Evolutionary conservation across 495 filamentous ascomycete species (phyloP).

Genomic region (Aspergillus kassunensis): DNA sequence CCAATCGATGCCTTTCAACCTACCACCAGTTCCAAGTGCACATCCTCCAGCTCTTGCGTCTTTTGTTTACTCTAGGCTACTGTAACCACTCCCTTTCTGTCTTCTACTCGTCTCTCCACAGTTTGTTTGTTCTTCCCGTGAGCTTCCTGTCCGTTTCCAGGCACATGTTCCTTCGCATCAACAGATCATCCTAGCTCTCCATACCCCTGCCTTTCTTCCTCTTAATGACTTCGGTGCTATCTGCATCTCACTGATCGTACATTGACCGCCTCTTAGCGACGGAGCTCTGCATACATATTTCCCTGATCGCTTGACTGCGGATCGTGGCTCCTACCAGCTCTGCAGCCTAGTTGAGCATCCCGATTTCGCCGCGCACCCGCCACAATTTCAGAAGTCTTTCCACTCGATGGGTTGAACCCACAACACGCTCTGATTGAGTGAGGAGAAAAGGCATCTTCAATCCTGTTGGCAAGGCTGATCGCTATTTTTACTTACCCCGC

Average conservation of each 20-base stretch:
- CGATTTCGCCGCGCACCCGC: conserved; percentile 14
- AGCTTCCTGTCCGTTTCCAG: neutral
- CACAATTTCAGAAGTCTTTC: conserved; percentile 9
- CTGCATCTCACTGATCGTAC: conserved; percentile 4
- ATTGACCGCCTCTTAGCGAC: conserved; percentile 11
- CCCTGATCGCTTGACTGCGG: conserved; percentile 9
- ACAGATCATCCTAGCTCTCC: neutral
- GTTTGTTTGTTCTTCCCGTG: neutral
- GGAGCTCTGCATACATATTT: conserved; percentile 12
- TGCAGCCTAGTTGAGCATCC: conserved; percentile 19
- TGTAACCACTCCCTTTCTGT: conserved; percentile 6
- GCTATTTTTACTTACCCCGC: conserved; percentile 24
- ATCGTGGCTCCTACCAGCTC: conserved; percentile 9
- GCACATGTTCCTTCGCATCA: neutral
- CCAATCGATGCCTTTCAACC: conserved; percentile 13
- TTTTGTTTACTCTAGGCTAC: conserved; percentile 3
- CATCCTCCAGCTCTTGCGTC: conserved; percentile 3
- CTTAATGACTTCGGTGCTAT: neutral
- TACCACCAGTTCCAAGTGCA: neutral
- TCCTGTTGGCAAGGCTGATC: conserved; percentile 18
- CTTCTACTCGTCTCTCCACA: neutral
- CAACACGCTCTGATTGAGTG: conserved; percentile 13
- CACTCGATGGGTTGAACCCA: conserved; percentile 20
- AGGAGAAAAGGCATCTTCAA: conserved; percentile 2
- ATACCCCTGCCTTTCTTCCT: conserved; percentile 10